Evolutionary conservation across 805 yeast species (phyloP), one percentile per base, ranked within the genome.

Genomic region (Maudiozyma turicensis): DNA sequence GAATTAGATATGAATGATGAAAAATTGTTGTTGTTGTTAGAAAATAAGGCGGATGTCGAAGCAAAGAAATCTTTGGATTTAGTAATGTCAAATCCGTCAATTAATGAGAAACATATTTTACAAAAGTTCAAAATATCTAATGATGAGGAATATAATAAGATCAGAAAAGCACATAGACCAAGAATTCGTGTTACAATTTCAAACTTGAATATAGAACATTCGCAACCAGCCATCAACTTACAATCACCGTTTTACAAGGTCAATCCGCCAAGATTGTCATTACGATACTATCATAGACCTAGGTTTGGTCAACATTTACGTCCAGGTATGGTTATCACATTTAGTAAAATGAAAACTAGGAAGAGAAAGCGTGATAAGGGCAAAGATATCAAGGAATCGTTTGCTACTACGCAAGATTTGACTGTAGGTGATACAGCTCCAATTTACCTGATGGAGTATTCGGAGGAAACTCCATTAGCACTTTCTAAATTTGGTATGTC

Each of bases 401-500:
- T 90, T 64, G 72, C 78, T 9, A 73, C 72, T 45, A 77, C 95
- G 0, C 71, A 79, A 3, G 97, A 90, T 63, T 71, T 93, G 50
- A 82, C 97, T 0, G 63, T 84, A 6, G 88, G 95, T 33, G 99
- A 93, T 61, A 76, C 87, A 2, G 89, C 88, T 0, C 79, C 81
- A 11, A 74, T 87, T 13, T 79, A 88, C 52, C 72, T 86, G 47
- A 72, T 89, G 73, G 99, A 93, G 62, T 93, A 91, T 63, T 78
- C 93, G 10, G 99, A 93, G 64, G 95, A 93, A 65, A 72, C 73
- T 47, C 99, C 99, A 0, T 68, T 81, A 43, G 84, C 86, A 1
- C 68, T 93, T 32, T 84, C 91, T 4, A 87, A 86, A 52, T 87
- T 84, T 64, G 99, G 99, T 51, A 93, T 93, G 99, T 95, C 96